Conservation (phyloP, 1,284 basidiomycete species). For the Schizopora paradoxa region DNA sequence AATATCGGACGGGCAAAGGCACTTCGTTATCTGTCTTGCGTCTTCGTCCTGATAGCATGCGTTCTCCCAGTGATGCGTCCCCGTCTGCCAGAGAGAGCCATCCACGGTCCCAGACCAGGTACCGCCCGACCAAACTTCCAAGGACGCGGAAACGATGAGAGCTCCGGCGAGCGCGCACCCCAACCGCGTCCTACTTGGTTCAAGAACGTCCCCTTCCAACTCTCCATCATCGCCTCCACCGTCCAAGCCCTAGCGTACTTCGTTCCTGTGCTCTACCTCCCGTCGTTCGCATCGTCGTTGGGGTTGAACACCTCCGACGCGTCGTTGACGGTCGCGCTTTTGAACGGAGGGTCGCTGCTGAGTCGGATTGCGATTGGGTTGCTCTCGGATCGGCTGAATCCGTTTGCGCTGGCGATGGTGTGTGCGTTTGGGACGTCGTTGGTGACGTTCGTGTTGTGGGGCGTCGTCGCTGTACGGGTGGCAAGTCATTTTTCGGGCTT, state of each 20-base stretch:
- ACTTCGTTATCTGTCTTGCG: conserved; percentile 27
- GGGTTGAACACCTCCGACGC: conserved; percentile 23
- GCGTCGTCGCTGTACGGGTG: conserved; percentile 31
- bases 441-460: conserved; percentile 36
- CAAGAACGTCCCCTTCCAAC: conserved; percentile 26
- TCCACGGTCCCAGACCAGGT: conserved; percentile 19
- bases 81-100: conserved; percentile 29
- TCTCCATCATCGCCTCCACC: conserved; percentile 30
- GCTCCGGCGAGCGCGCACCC: too few relatives aligned
- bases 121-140: conserved; percentile 16
- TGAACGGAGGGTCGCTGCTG: conserved; percentile 32
- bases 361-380: conserved; percentile 31
- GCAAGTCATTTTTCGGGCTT: conserved; percentile 31
- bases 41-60: conserved; percentile 24
- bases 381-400: conserved; percentile 33
- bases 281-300: conserved; percentile 30
- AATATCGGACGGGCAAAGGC: conserved; percentile 26
- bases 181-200: conserved; percentile 24
- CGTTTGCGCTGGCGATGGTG: conserved; percentile 31
- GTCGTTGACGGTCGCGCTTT: conserved; percentile 26
- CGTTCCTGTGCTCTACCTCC: conserved; percentile 33
- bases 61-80: conserved; percentile 31
- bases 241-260: conserved; percentile 32
- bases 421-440: conserved; percentile 28
- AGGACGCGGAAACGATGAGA: too few relatives aligned